Evolutionary conservation across 2,329 filamentous ascomycete genomes (phyloP).

Genomic region (Lasiodiplodia theobromae): DNA sequence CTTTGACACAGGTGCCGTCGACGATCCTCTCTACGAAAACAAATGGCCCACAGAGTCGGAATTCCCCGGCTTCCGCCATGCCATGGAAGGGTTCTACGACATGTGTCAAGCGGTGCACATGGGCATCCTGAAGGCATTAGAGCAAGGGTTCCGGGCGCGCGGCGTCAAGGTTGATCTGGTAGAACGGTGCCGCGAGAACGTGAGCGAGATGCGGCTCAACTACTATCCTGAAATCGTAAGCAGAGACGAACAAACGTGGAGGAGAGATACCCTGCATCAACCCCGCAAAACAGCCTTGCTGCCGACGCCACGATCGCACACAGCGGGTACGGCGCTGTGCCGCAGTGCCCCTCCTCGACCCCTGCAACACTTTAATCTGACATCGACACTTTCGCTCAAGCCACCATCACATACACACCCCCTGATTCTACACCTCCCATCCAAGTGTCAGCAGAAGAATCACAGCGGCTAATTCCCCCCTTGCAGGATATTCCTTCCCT

Average conservation of each 20-base stretch:
- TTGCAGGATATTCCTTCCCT: not conserved
- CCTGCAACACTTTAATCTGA: no score
- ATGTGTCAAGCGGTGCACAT: not conserved
- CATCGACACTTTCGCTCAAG: no score
- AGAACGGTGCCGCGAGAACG: not conserved
- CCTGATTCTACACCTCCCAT: no score
- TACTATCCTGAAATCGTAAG: not conserved
- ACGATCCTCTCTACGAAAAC: not conserved
- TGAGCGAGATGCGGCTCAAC: constrained; percentile 4
- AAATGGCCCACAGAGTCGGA: not conserved
- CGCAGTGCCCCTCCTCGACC: no score
- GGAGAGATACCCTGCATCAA: no score
- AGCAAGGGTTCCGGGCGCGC: not conserved
- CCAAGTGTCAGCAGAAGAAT: no score
- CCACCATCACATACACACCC: no score
- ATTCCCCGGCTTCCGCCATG: not conserved
- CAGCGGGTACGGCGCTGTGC: no score
- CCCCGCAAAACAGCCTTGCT: no score
- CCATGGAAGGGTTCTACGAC: not conserved
- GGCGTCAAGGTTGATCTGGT: not conserved
- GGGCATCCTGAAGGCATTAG: not conserved
- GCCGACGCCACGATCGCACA: no score
- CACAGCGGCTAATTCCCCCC: no score
- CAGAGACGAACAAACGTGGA: no score
- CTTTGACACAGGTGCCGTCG: not conserved